Evolutionary conservation across 805 yeast genomes (phyloP), one percentile per base, ranked within the genome.

Genomic region (Sugiyamaella mastotermitis): DNA sequence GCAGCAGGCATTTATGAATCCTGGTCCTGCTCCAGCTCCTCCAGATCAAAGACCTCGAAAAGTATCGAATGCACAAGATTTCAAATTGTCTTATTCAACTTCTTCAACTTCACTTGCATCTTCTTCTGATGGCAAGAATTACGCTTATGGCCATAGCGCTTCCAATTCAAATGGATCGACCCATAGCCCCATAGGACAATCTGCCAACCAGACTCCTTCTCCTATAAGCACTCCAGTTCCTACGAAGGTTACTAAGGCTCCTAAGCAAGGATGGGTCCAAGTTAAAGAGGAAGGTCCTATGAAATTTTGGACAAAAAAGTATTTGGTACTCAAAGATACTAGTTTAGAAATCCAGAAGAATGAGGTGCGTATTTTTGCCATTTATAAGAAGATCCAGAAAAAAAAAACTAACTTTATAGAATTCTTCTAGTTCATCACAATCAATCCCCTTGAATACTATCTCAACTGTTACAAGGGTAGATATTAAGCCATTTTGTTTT

Each of bases 261-360:
- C 53, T 11, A 53, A 74, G 41, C 70, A 76, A 41, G 96, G 97
- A 0, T 88, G 95, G 94, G 88, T 86, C 16, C 83, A 83, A 38
- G 78, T 86, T 42, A 88, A 85, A 58, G 97, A 90, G 51, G 97
- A 90, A 51, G 96, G 97, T 35, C 38, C 48, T 10, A 65, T 90
- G 46, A 74, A 85, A 47, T 87, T 88, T 57, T 90, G 98, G 98
- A 87, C 88, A 42, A 87, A 87, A 55, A 74, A 92, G 51, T 90
- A 69, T 59, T 66, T 90, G 64, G 82, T 84, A 4, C 66, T 90
- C 34, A 76, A 76, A 49, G 95, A 87, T 47, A 72, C 82, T 28
- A 74, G 80, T 31, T 62, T 90, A 41, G 81, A 79, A 40, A 76
- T 90, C 47, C 83, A 79, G 64, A 85, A 83, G 53, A 71, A 65